Percentiles rank a stretch among this genome's conserved stretches.
Evolutionary conservation across 345 rosid species (phyloP).

Genomic region (Ailanthus altissimus): DNA sequence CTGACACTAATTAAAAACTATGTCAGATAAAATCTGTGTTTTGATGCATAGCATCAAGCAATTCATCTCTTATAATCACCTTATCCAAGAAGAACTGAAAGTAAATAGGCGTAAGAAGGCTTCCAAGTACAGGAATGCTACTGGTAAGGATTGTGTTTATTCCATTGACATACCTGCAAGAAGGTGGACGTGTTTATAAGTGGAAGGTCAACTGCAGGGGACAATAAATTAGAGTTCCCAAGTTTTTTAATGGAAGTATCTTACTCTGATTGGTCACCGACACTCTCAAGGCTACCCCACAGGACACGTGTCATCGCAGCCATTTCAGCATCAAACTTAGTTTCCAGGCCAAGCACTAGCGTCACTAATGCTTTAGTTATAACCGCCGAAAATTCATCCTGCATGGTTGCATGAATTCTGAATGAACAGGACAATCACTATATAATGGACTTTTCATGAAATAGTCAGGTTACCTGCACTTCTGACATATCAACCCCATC

Average conservation of each 20-base stretch:
- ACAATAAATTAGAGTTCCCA: neutral
- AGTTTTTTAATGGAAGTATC: slow-evolving; percentile 10
- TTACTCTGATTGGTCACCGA: slow-evolving; percentile 97
- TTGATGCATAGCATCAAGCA: neutral
- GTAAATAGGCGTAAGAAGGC: slow-evolving; percentile 65
- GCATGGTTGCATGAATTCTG: slow-evolving; percentile 32
- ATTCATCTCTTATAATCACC: slow-evolving; percentile 36
- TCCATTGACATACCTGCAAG: slow-evolving; percentile 70
- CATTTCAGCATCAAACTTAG: slow-evolving; percentile 95
- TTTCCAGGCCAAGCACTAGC: slow-evolving; percentile 90
- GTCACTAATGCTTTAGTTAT: slow-evolving; percentile 88
- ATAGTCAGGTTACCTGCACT: slow-evolving; percentile 63
- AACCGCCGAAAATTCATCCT: slow-evolving; percentile 97
- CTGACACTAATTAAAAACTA: too few relatives aligned
- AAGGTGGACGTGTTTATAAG: slow-evolving; percentile 28
- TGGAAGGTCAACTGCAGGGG: neutral
- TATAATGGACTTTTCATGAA: slow-evolving; percentile 18
- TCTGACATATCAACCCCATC: slow-evolving; percentile 88
- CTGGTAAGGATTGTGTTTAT: slow-evolving; percentile 58
- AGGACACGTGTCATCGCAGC: slow-evolving; percentile 94
- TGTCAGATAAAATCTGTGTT: slow-evolving; percentile 6
- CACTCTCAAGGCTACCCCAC: slow-evolving; percentile 97
- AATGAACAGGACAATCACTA: slow-evolving; percentile 22
- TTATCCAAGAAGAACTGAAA: slow-evolving; percentile 84
- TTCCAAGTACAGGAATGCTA: slow-evolving; percentile 65